Conservation (phyloP, 768 basidiomycete genomes). For the Lactarius psammicola region DNA sequence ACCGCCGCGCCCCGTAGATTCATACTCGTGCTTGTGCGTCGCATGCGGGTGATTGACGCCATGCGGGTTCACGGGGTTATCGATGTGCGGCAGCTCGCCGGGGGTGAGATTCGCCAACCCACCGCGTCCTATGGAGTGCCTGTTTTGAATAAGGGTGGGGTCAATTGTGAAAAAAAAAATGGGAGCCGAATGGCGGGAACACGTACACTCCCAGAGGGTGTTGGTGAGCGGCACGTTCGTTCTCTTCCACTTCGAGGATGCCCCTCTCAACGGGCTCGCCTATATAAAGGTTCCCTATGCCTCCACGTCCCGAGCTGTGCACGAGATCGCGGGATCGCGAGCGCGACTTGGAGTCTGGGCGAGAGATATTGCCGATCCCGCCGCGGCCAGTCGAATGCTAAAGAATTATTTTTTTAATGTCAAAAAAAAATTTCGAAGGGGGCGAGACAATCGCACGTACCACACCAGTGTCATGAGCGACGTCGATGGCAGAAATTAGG, state of each 20-base stretch:
- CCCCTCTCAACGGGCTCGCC: constrained; percentile 33
- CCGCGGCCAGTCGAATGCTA: constrained; percentile 60
- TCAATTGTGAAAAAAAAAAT: too few relatives aligned
- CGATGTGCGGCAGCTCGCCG: constrained; percentile 30
- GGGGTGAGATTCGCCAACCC: constrained; percentile 59
- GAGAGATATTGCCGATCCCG: constrained; percentile 57
- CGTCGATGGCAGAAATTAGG: constrained; percentile 27
- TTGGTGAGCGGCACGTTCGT: constrained; percentile 36
- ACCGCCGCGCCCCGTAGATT: constrained; percentile 58
- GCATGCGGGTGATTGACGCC: constrained; percentile 8
- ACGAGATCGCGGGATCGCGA: constrained; percentile 49
- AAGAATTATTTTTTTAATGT: neutral
- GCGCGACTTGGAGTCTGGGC: constrained; percentile 35
- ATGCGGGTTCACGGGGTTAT: constrained; percentile 24
- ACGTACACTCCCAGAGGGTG: constrained; percentile 43
- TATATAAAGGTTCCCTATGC: constrained; percentile 54
- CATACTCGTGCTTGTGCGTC: constrained; percentile 33
- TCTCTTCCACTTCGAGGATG: constrained; percentile 37
- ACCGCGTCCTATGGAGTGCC: constrained; percentile 69
- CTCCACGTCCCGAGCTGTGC: constrained; percentile 62
- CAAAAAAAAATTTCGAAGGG: too few relatives aligned
- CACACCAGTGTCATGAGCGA: neutral
- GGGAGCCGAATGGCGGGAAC: neutral
- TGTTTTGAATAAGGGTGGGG: constrained; percentile 27
- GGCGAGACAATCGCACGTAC: neutral